A percentile compares a stretch with the other conserved stretches of the same genome.
Evolutionary conservation across 805 yeast species (phyloP).

Genomic region (Candida anglica): DNA sequence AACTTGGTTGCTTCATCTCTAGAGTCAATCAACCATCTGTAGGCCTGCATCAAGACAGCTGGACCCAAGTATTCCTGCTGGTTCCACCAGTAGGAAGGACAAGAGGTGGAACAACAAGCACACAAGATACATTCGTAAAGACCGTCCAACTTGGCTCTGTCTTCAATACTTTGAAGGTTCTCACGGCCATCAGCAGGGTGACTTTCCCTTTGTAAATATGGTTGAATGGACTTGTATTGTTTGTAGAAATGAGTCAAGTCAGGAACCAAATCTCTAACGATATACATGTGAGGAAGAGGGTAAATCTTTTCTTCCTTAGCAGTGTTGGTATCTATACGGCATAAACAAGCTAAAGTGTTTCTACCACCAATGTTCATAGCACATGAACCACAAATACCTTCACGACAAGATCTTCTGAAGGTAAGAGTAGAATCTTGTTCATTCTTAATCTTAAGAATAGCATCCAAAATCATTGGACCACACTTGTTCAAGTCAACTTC

Average conservation of each 20-base stretch:
- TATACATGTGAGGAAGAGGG: conserved; percentile 97
- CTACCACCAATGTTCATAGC: conserved; percentile 99
- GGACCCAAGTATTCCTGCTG: conserved; percentile 98
- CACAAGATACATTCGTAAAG: conserved; percentile 95
- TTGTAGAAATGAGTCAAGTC: conserved; percentile 97
- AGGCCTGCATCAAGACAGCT: conserved; percentile 98
- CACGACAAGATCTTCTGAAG: conserved; percentile 97
- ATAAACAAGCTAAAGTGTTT: conserved; percentile 94
- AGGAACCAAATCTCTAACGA: conserved; percentile 95
- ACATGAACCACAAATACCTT: conserved; percentile 99
- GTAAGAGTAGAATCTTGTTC: conserved; percentile 96
- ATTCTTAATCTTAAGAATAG: conserved; percentile 88
- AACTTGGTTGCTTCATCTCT: conserved; percentile 84
- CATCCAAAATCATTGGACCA: conserved; percentile 98
- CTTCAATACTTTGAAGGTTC: conserved; percentile 84
- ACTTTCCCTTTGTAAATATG: conserved; percentile 81
- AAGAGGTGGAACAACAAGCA: conserved; percentile 98
- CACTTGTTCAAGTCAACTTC: conserved; percentile 83
- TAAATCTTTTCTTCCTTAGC: conserved; percentile 79
- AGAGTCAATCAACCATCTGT: conserved; percentile 96
- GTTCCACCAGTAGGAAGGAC: conserved; percentile 99
- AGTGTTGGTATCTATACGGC: conserved; percentile 82
- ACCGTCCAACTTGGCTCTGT: conserved; percentile 95
- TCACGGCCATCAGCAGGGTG: conserved; percentile 90
- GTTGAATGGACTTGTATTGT: conserved; percentile 97